A percentile compares a stretch with the other conserved stretches of the same genome.
phyloP scores from a whole-genome alignment of 2,329 filamentous ascomycete genomes.

The Cladosporium austrohemisphaericum region DNA sequence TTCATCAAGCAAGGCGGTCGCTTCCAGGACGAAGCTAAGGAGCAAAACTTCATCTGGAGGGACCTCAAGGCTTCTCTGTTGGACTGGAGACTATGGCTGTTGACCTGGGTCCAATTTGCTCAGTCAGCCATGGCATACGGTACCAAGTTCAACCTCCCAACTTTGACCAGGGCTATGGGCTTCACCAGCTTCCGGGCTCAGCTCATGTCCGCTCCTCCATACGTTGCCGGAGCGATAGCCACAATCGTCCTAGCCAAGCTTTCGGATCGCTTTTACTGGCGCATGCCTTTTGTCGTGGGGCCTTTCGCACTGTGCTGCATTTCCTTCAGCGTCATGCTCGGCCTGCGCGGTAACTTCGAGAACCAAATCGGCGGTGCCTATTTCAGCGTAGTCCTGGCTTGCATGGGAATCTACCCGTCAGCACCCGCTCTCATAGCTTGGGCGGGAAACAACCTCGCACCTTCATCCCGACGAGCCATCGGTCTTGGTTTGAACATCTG shows the following conservation, averaged over 20 bases:
- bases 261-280: slow-evolving; percentile 30
- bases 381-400: slow-evolving; percentile 26
- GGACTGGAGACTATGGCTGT: slow-evolving; percentile 12
- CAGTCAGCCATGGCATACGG: slow-evolving; percentile 7
- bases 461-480: slow-evolving; percentile 35
- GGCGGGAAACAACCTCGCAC: slow-evolving; percentile 31
- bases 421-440: slow-evolving; percentile 24
- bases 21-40: slow-evolving; percentile 11
- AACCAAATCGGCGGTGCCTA: slow-evolving; percentile 17
- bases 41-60: slow-evolving; percentile 10
- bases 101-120: slow-evolving; percentile 8
- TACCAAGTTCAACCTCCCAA: slow-evolving; percentile 18
- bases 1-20: slow-evolving; percentile 11
- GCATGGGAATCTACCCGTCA: slow-evolving; percentile 25
- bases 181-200: slow-evolving; percentile 23
- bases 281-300: slow-evolving; percentile 27
- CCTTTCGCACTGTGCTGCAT: slow-evolving; percentile 23
- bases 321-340: slow-evolving; percentile 27
- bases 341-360: slow-evolving; percentile 7
- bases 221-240: slow-evolving; percentile 31
- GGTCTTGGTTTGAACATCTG: slow-evolving; percentile 38
- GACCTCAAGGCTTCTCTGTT: slow-evolving; percentile 10
- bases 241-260: slow-evolving; percentile 25
- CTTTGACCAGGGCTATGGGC: slow-evolving; percentile 20
- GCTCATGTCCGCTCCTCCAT: slow-evolving; percentile 27